Evolutionary conservation across 495 filamentous ascomycete genomes (phyloP).

Genomic region (Penicillium soppii): DNA sequence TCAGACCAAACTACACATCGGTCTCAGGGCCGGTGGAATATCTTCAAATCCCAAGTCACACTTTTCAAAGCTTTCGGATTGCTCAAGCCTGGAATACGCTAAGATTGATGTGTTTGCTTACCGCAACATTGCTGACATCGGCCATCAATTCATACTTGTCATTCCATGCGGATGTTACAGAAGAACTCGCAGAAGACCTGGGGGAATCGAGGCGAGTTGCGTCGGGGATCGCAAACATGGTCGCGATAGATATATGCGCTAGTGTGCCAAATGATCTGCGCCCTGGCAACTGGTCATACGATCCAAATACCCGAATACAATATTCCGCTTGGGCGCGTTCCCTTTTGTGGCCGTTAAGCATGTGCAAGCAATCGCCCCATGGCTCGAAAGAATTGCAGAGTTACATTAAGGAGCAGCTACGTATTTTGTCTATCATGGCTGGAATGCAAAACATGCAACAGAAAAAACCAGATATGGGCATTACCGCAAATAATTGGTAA

Average conservation of each 20-base stretch:
- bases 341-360: constrained; percentile 3
- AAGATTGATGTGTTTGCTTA: background rate
- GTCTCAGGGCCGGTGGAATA: background rate
- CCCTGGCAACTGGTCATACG: background rate
- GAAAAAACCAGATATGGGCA: background rate
- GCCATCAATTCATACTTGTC: background rate
- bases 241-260: background rate
- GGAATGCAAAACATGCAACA: background rate
- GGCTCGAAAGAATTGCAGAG: background rate
- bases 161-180: background rate
- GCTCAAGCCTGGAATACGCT: constrained; percentile 7
- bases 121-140: background rate
- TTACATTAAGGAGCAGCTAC: background rate
- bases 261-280: background rate
- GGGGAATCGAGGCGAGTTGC: background rate
- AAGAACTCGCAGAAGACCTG: background rate
- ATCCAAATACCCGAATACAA: background rate
- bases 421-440: background rate
- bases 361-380: background rate
- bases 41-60: background rate
- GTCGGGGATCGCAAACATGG: background rate
- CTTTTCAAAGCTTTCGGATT: background rate
- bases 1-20: background rate
- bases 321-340: constrained; percentile 7
- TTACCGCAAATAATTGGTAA: constrained; percentile 1